Base-by-base conservation (phyloP, 1,284 basidiomycete species). In the Fomitopsis palustris region DNA sequence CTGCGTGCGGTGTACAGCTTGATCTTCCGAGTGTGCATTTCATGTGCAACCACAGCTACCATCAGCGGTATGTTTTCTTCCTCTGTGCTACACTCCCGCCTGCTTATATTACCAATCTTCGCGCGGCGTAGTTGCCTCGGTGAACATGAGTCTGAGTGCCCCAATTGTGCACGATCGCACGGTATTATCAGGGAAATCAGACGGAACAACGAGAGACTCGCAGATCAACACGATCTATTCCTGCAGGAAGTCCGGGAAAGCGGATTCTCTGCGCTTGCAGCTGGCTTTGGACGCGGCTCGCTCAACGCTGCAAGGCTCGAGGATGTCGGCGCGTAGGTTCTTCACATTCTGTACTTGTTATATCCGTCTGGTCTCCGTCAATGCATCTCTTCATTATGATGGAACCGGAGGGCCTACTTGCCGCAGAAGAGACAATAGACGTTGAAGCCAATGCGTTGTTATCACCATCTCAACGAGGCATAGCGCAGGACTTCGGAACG, bases 21-120 rank as follows among this genome's bases (percentile, higher is more conserved):
- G 95, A 98, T 71, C 81, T 98, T 19, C 96, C 96, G 0, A 91
- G 86, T 60, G 83, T 98, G 4, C 96, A 99, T 74, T 99, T 98
- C 70, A 97, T 98, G 96, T 99, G 96, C 75, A 90, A 92, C 69
- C 96, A 99, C 73, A 95, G 91, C 62, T 99, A 94, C 77, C 97
- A 99, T 71, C 94, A 96, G 72, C 80, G 93, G 91, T 92, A 55
- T 21, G 75, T 77, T 14, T 12, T 53, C 37, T 14, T 53, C 39
- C 45, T 57, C 56, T 54, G 51, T n/a, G 19, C 29, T 19, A 21
- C 35, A 10, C 29, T 37, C 31, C 12, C 25, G 43, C 9, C 19
- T 49, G 16, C 55, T 33, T 16, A 56, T 17, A 4, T 17, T 17
- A 10, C 35, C 43, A 17, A 33, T 21, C 57, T 51, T 54, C 33